A percentile compares a stretch with the other conserved stretches of the same genome.
Evolutionary conservation across 805 yeast genomes (phyloP).

Genomic region (Hagleromyces aurorensis): DNA sequence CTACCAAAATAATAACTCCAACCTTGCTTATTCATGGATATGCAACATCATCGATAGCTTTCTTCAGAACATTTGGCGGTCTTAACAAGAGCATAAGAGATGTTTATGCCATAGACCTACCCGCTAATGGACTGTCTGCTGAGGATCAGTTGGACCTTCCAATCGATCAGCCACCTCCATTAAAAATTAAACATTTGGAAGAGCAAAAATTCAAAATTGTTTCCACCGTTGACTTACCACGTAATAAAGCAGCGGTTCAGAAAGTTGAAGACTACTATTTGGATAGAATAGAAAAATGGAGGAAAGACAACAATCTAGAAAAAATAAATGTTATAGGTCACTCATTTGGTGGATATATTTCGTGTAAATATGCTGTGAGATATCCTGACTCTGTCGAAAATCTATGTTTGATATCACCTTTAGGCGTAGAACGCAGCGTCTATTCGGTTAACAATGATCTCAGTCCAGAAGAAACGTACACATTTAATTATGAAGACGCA

Average conservation of each 20-base stretch:
- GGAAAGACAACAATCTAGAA: conserved; percentile 39
- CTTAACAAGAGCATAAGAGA: conserved; percentile 42
- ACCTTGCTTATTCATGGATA: conserved; percentile 77
- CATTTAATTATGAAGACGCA: conserved; percentile 34
- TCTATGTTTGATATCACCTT: conserved; percentile 62
- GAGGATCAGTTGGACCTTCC: conserved; percentile 32
- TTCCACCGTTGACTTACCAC: conserved; percentile 12
- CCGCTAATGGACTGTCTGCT: conserved; percentile 63
- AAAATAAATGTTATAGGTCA: conserved; percentile 64
- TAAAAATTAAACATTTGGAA: conserved; percentile 31
- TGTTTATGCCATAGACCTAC: conserved; percentile 61
- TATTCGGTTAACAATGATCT: conserved; percentile 41
- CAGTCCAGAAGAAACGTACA: conserved; percentile 13
- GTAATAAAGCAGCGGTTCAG: conserved; percentile 16
- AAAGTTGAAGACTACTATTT: conserved; percentile 49
- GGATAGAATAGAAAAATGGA: conserved; percentile 59
- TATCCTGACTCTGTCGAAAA: conserved; percentile 48
- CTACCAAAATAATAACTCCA: conserved; percentile 25
- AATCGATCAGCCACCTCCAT: conserved; percentile 6
- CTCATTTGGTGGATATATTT: conserved; percentile 72
- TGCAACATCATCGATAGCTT: conserved; percentile 85
- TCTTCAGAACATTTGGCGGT: conserved; percentile 56
- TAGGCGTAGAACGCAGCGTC: conserved; percentile 67
- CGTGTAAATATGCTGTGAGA: conserved; percentile 52
- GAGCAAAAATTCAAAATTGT: conserved; percentile 16